Evolutionary conservation across 2,329 filamentous ascomycete species (phyloP).

Genomic region (Ilyonectria sp.): DNA sequence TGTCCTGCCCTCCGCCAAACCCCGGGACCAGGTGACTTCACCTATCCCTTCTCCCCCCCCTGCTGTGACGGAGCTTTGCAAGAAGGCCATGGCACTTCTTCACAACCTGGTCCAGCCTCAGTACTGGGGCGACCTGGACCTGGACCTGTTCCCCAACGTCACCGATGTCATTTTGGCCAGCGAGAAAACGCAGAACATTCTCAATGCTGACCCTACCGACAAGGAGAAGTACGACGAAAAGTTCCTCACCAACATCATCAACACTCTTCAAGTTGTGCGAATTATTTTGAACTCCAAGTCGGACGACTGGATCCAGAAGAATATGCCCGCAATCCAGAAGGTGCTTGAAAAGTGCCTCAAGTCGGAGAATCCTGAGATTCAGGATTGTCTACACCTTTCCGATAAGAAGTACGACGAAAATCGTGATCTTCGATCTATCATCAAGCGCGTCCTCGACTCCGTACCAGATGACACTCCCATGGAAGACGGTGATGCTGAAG

Average conservation of each 20-base stretch:
- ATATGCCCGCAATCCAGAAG: conserved; percentile 84
- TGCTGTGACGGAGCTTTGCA: conserved; percentile 82
- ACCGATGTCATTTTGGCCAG: conserved; percentile 88
- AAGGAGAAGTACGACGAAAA: conserved; percentile 86
- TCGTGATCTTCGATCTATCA: conserved; percentile 79
- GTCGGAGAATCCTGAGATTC: conserved; percentile 91
- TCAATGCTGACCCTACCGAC: conserved; percentile 72
- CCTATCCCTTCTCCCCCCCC: conserved; percentile 64
- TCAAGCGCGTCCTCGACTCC: conserved; percentile 89
- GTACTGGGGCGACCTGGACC: conserved; percentile 92
- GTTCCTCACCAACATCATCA: conserved; percentile 90
- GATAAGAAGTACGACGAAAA: conserved; percentile 80
- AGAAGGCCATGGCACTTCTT: conserved; percentile 86
- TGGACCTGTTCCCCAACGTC: conserved; percentile 92
- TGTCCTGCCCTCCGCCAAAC: conserved; percentile 79
- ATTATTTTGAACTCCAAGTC: conserved; percentile 90
- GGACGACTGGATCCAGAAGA: conserved; percentile 90
- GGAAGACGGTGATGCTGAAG: conserved; percentile 86
- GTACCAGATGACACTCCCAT: conserved; percentile 83
- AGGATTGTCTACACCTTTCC: conserved; percentile 88
- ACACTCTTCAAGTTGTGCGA: conserved; percentile 92
- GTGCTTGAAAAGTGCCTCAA: conserved; percentile 91
- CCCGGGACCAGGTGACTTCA: conserved; percentile 66
- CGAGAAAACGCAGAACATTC: conserved; percentile 78
- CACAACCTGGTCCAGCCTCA: conserved; percentile 87